Percentiles rank a stretch among this genome's conserved stretches.
Evolutionary conservation across 441 rosid genomes (phyloP).

Genomic region (Arabidopsis hybrid): DNA sequence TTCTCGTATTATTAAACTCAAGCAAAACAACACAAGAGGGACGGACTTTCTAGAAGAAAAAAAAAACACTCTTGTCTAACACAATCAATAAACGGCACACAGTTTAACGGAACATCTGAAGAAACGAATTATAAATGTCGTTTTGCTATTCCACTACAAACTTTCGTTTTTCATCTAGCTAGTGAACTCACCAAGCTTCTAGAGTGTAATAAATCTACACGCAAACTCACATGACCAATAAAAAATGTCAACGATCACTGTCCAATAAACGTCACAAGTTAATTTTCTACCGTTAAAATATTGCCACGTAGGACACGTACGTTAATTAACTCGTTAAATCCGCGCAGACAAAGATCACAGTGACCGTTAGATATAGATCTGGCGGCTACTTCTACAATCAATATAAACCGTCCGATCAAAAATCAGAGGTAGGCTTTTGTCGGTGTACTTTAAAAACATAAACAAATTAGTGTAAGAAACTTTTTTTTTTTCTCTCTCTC

Average conservation of each 20-base stretch:
- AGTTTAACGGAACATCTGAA: not conserved
- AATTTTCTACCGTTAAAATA: conserved; percentile 7
- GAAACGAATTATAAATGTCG: not conserved
- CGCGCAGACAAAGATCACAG: conserved; percentile 20
- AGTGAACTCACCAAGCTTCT: conserved; percentile 32
- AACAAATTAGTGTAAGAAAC: not conserved
- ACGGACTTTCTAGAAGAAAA: too few relatives aligned
- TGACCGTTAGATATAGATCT: conserved; percentile 44
- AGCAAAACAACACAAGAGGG: too few relatives aligned
- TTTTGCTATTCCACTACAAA: not conserved
- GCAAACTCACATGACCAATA: not conserved
- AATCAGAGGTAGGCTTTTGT: conserved; percentile 28
- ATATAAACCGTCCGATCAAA: conserved; percentile 38
- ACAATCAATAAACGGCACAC: conserved; percentile 1
- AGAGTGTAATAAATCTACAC: conserved; percentile 17
- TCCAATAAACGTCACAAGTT: conserved; percentile 31
- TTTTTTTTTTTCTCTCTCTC: not conserved
- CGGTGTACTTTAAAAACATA: conserved; percentile 26
- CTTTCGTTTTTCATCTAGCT: not conserved
- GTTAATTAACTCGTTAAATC: conserved; percentile 33
- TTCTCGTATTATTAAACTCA: too few relatives aligned
- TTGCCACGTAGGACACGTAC: conserved; percentile 37
- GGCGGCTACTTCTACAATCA: conserved; percentile 39
- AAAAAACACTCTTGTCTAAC: too few relatives aligned
- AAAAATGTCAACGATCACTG: conserved; percentile 32